Evolutionary conservation across 345 rosid species (phyloP), one percentile per base, ranked within the genome.

Genomic region (Gossypium stocksii): DNA sequence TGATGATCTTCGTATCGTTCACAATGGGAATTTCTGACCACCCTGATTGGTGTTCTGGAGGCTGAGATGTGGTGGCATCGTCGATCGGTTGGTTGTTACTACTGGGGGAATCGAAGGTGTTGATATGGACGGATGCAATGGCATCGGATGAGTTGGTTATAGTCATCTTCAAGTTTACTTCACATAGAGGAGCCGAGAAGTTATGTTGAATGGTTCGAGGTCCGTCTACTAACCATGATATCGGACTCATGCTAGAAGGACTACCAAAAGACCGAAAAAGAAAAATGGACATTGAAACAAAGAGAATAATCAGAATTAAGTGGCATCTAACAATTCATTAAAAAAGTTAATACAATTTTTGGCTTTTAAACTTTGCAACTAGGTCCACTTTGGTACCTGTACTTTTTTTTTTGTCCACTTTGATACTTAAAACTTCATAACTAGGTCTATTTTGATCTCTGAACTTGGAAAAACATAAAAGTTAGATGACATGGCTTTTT

Each of bases 211-310:
- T 78, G 63, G 80, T 81, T 44, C 73, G 81, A 53, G 97, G 97
- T 57, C 97, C 93, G 16, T 83, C 89, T 27, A 93, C 65, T 43
- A 85, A 76, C 98, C 98, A 93, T 3, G 97, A 85, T 78, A 95
- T 83, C 6, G 90, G 93, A 74, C 88, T 85, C 62, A 81, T 73
- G 83, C 87, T 87, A 23, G 84, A 78, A 78, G 84, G 87, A 74
- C 98, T 94, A 84, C 15, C 43, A 76, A 51, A 67, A 34, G 41
- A 34, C 41, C 7, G 78, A 74, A 5, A 23, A 11, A 0, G 62
- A 1, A 22, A 48, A 74, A 68, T 9, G 22, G 3, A 27, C 44
- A 65, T 2, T n/a, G 71, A 71, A 15, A 71, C 25, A 22, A 72
- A 52, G 25, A 66, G 38, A 59, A 45, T 59, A n/a, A 44, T 61